These are phyloP conservation scores for Alternaria rosae DNA, from an alignment of 2,329 filamentous ascomycete genomes.

Conservation along the genomic window DNA sequence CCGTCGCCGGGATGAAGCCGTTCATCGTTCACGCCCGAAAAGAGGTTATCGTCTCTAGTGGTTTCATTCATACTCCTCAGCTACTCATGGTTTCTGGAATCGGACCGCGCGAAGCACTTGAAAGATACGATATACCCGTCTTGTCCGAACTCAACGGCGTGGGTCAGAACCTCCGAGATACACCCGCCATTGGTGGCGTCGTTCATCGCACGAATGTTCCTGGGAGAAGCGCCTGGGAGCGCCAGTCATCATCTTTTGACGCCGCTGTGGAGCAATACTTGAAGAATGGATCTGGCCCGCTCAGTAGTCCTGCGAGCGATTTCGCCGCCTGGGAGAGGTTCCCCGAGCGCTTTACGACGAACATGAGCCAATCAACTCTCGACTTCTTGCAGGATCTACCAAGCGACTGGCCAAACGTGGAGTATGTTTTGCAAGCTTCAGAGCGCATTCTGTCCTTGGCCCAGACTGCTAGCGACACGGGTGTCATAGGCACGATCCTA, in stretches of 20 bases:
- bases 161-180: constrained; percentile 10
- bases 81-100: constrained; percentile 14
- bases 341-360: background rate
- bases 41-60: constrained; percentile 12
- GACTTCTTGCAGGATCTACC: background rate
- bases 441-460: background rate
- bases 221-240: constrained; percentile 9
- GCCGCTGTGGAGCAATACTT: constrained; percentile 4
- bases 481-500: constrained; percentile 9
- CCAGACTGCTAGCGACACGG: constrained; percentile 3
- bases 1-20: constrained; percentile 8
- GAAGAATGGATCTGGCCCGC: constrained; percentile 8
- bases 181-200: constrained; percentile 4
- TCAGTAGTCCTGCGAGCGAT: constrained; percentile 14
- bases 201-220: constrained; percentile 7
- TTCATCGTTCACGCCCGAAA: constrained; percentile 5
- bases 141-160: constrained; percentile 10
- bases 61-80: constrained; percentile 6
- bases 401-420: constrained; percentile 11
- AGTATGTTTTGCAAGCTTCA: constrained; percentile 5
- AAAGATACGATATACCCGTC: constrained; percentile 6
- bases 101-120: constrained; percentile 7
- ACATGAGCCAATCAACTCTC: constrained; percentile 12
- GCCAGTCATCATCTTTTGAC: constrained; percentile 5
- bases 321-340: constrained; percentile 12